Evolutionary conservation across 129 eudicot genomes (phyloP), one percentile per base, ranked within the genome.

Genomic region (Smallanthus sonchifolius): DNA sequence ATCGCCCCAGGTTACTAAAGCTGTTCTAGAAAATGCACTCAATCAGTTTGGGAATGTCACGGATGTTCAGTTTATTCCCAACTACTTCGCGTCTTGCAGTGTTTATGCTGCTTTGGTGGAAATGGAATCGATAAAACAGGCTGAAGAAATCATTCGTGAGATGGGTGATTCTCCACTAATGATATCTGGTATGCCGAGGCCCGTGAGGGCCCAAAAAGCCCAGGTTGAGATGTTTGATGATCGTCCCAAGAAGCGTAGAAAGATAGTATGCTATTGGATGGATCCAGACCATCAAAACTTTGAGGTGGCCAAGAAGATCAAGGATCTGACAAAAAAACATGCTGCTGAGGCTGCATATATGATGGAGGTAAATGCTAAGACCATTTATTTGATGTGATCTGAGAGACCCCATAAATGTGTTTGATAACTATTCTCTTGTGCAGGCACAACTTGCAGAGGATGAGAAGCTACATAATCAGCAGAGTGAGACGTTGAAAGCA

Each of bases 171-270:
- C 73, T 47, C 95, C 96, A 0, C 81, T 93, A 62, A 90, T 89
- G 98, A 82, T 90, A 40, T 81, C 75, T 13, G 96, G 96, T 30
- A 93, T 93, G 98, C 98, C 96, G 10, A 86, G 98, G 84, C 96
- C 98, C n/a, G 89, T 87, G 17, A 86, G 96, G 68, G 95, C 86
- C 11, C 75, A 54, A 17, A 49, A 82, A 42, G 98, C 98, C 3
- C 76, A 61, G 43, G 16, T 42, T 0, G 90, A 81, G 80, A 93
- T 89, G 96, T 93, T 87, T 47, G 90, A 79, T 39, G 85, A 84
- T 19, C 92, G 89, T 10, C 98, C 96, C 3, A 85, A 70, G 56
- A 81, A 75, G 77, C 87, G 87, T 2, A 74, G 70, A 74, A 83
- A 1, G 56, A 84, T 90, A n/a, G 48, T 62, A 2, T 79, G 82